Base-by-base conservation (phyloP, 2,329 filamentous ascomycete species). In the Penicillium thymicola region DNA sequence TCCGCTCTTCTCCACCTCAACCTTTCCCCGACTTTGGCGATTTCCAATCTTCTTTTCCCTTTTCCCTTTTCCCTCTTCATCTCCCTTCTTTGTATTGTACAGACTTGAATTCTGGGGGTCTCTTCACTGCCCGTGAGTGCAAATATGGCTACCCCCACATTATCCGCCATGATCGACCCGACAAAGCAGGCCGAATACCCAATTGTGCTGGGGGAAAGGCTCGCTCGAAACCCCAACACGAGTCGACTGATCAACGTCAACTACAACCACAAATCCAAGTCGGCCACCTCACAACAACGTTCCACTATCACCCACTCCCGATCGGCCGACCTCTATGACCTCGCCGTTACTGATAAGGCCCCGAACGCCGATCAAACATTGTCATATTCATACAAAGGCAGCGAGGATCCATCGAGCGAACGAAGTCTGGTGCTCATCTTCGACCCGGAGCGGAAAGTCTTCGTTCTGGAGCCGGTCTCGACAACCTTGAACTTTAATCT, bases 401-500 rank as follows among this genome's bases (percentile, higher is more conserved):
- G 73, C 46, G 70, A 76, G 32, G 75, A 75, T 54, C 71, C 74
- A 13, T 60, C 67, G 2, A 64, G 70, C 34, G 67, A 70, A 34
- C 71, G 67, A 51, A 72, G 70, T 46, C 63, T 78, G 46, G 77
- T 82, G 10, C 81, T 96, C 50, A 83, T 93, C 56, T 94, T 93
- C 69, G 89, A 96, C 72, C 81, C 87, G 9, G 78, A 81, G 18
- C 85, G 85, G 51, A 85, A 93, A 67, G 87, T 83, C 54, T 94
- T 94, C 63, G 85, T 94, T 28, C 81, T 97, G 53, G 91, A 97
- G 76, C 86, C 85, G 50, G 79, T 97, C 53, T 85, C 90, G 69
- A 88, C 87, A n/a, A 86, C 87, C 38, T 89, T 96, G 75, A 87
- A 90, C 67, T 92, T 96, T 87, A 97, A 96, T 72, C 76, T 96